Evolutionary conservation across 371 early-diverging fungal genomes (phyloP), one percentile per base, ranked within the genome.

Genomic region (Thermomucor indicae-seudaticae): DNA sequence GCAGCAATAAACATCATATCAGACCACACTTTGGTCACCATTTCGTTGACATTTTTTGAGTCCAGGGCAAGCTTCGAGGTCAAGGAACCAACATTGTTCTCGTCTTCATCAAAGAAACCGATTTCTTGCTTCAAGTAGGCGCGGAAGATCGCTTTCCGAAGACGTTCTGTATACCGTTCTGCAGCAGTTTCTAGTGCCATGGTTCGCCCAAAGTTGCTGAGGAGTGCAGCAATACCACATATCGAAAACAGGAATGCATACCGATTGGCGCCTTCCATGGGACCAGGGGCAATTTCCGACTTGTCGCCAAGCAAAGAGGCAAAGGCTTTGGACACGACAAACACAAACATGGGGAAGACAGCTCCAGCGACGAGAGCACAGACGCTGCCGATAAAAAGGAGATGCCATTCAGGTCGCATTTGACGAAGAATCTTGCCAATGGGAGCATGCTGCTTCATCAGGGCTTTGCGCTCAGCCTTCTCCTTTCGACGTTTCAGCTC

Each of bases 31-130:
- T 74, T 83, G 29, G 83, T 75, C 24, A 92, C 71, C 43, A 85
- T 57, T 20, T 83, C 75, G 40, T 77, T 64, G 50, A 80, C 69
- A 51, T 74, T 68, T 31, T 70, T 60, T 5, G 93, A 88, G 59
- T 92, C 93, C 8, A 82, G 75, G 6, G 91, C 80, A 16, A 95
- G 75, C 42, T 83, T 79, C 7, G 90, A 71, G 0, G 89, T 82
- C 24, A 94, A 65, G 16, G 84, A 85, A 30, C 95, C 94, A 7
- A 85, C 79, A 28, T 71, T 76, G 70, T 94, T 82, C 34, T 77
- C 71, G 40, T 85, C 85, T 19, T 79, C 68, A 67, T 95, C 95
- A 65, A 89, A 95, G 66, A 79, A 95, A 2, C 69, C 84, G 44
- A 90, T 85, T 40, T 93, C 91, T 67, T 93, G 95, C 20, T 70